A percentile compares a stretch with the other conserved stretches of the same genome.
These are phyloP conservation scores for Arthrinium phaeospermum DNA, from an alignment of 2,329 filamentous ascomycete species.

Conservation along the genomic window DNA sequence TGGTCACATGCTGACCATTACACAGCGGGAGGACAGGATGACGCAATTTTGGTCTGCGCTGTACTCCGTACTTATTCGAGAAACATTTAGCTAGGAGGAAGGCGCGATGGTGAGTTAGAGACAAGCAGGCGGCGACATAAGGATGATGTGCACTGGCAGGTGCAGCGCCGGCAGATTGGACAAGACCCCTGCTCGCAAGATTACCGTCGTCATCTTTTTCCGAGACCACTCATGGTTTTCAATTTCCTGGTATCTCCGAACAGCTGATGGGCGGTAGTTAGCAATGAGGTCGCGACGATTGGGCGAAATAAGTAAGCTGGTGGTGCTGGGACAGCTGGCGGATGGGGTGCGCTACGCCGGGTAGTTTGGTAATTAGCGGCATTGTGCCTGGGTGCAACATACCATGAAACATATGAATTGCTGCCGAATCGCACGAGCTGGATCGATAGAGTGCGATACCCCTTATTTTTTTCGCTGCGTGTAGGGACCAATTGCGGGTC, in stretches of 20 bases:
- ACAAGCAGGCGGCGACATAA: background rate
- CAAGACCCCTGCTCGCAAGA: background rate
- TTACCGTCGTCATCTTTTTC: background rate
- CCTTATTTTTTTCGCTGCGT: background rate
- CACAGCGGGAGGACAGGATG: background rate
- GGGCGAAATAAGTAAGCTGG: background rate
- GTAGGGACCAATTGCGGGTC: background rate
- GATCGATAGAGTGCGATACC: background rate
- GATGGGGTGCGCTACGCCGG: background rate
- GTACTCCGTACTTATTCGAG: background rate
- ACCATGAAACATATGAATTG: background rate
- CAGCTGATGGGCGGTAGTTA: background rate
- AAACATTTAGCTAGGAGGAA: background rate
- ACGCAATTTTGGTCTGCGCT: background rate
- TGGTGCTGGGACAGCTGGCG: background rate
- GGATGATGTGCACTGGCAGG: background rate
- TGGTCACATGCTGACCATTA: background rate
- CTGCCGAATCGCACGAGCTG: background rate
- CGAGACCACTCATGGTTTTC: background rate
- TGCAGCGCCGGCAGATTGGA: background rate
- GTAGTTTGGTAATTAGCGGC: background rate
- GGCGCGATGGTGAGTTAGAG: background rate
- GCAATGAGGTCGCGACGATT: background rate
- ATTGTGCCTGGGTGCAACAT: constrained; percentile 1
- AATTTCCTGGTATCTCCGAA: constrained; percentile 1